These are phyloP conservation scores for Ophiostoma angusticollis DNA, from an alignment of 2,329 filamentous ascomycete species.

Conservation along the genomic window DNA sequence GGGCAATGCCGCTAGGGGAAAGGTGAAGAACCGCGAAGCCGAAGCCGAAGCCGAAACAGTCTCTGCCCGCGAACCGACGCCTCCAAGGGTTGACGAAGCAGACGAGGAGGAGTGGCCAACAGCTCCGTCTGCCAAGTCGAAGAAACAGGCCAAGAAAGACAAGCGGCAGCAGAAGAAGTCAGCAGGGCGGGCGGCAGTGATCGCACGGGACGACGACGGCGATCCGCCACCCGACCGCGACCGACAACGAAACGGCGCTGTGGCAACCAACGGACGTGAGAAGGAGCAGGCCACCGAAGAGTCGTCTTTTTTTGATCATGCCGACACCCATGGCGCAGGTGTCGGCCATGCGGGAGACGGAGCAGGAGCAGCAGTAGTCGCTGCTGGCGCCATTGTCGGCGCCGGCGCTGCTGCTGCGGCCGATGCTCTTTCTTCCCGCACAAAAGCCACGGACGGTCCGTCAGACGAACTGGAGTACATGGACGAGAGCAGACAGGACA, in stretches of 20 bases:
- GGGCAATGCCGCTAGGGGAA: slow-evolving; percentile 28
- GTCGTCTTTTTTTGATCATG: slow-evolving; percentile 58
- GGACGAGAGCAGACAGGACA: slow-evolving; percentile 10
- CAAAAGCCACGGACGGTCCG: slow-evolving; percentile 34
- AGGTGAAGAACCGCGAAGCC: slow-evolving; percentile 30
- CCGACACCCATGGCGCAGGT: slow-evolving; percentile 58
- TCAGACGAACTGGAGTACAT: slow-evolving; percentile 23
- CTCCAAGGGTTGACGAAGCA: slow-evolving; percentile 23
- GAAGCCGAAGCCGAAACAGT: neutral
- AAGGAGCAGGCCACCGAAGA: neutral
- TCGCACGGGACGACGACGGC: neutral
- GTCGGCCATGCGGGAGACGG: slow-evolving; percentile 45
- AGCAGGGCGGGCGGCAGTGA: neutral
- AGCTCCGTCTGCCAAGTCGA: neutral
- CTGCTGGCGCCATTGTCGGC: slow-evolving; percentile 1
- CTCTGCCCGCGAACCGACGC: neutral
- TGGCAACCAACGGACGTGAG: neutral
- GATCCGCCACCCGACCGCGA: slow-evolving; percentile 4
- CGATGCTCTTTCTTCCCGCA: slow-evolving; percentile 30
- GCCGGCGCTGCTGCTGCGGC: slow-evolving; percentile 30
- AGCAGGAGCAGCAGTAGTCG: neutral
- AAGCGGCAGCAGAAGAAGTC: slow-evolving; percentile 2
- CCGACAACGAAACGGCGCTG: neutral
- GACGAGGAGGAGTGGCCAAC: slow-evolving; percentile 24
- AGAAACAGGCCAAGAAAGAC: slow-evolving; percentile 5